Evolutionary conservation across 305 asterid species (phyloP), one percentile per base, ranked within the genome.

Genomic region (Ajuga reptans): DNA sequence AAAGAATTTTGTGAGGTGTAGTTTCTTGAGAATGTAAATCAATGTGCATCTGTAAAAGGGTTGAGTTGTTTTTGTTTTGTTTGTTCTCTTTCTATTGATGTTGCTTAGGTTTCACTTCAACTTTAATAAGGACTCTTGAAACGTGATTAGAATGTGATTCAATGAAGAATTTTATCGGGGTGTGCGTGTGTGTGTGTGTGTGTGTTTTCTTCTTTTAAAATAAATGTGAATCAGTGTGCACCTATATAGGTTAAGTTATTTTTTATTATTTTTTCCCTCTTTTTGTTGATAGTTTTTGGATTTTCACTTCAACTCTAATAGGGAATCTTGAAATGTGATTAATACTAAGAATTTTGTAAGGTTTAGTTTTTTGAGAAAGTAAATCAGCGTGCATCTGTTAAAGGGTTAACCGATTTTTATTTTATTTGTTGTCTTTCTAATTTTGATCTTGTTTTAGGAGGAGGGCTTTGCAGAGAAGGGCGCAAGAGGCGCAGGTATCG

Each of bases 401-500:
- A 52, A 46, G 43, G 70, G 75, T 14, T 11, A 15, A 18, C 16
- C 36, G 62, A 24, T 24, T 67, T 42, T 37, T 45, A 6, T n/a
- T 62, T 41, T 31, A 4, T 24, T 9, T 45, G 4, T 0, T 52
- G 5, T 21, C 31, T 16, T 59, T 41, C 7, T 63, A 36, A 1
- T 0, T 14, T 4, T 11, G 4, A 31, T 31, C 5, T 17, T 52
- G 43, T 39, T 75, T 53, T 52, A 92, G 98, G 95, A 80, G 98
- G 81, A 82, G 90, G 81, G 87, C 95, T 4, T 79, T 92, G 93
- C 97, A 88, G 79, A 85, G 88, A 66, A 85, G 77, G 80, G 98
- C 96, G 17, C 88, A 84, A 69, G 98, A 92, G 76, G 90, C 85
- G 18, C 85, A 85, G 74, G 83, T 92, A 11, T 88, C 98, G 5